Evolutionary conservation across 176 grass and related monocot genomes (phyloP).

Genomic region (Phoenix roebelenii): DNA sequence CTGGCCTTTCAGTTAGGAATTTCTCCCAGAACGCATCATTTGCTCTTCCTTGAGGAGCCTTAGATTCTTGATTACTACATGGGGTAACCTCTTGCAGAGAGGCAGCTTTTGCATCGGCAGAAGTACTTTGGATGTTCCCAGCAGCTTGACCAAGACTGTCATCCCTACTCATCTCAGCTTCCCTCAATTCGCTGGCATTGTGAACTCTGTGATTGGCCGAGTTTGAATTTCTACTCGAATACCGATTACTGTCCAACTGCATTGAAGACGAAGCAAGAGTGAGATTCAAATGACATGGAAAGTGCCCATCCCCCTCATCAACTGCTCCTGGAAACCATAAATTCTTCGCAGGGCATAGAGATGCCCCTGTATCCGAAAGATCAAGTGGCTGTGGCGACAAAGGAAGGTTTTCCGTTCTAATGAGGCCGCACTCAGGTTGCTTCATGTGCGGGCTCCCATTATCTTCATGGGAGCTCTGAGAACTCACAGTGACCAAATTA

Average conservation of each 20-base stretch:
- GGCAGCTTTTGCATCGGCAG: slow-evolving; percentile 8
- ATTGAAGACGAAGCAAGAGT: slow-evolving; percentile 58
- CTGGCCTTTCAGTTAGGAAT: slow-evolving; percentile 76
- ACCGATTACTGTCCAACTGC: slow-evolving; percentile 12
- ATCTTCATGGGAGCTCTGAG: slow-evolving; percentile 57
- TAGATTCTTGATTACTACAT: slow-evolving; percentile 25
- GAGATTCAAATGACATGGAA: slow-evolving; percentile 65
- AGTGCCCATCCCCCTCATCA: slow-evolving; percentile 26
- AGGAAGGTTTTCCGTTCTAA: slow-evolving; percentile 25
- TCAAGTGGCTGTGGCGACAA: slow-evolving; percentile 34
- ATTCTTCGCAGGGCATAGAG: slow-evolving; percentile 41
- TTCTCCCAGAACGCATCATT: slow-evolving; percentile 99
- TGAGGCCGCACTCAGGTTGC: slow-evolving; percentile 25
- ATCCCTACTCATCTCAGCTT: slow-evolving; percentile 15
- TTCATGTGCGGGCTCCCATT: slow-evolving; percentile 36
- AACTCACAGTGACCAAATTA: slow-evolving; percentile 32
- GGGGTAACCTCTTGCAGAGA: neutral
- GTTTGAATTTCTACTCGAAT: slow-evolving; percentile 1
- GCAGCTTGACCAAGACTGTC: slow-evolving; percentile 6
- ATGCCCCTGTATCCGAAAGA: slow-evolving; percentile 48
- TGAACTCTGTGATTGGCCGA: slow-evolving; percentile 12
- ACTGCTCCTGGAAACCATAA: slow-evolving; percentile 20
- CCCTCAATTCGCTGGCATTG: neutral
- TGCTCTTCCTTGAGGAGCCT: slow-evolving; percentile 30
- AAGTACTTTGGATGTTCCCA: slow-evolving; percentile 16